phyloP scores from a whole-genome alignment of 768 basidiomycete species.

The Suillus plorans region DNA sequence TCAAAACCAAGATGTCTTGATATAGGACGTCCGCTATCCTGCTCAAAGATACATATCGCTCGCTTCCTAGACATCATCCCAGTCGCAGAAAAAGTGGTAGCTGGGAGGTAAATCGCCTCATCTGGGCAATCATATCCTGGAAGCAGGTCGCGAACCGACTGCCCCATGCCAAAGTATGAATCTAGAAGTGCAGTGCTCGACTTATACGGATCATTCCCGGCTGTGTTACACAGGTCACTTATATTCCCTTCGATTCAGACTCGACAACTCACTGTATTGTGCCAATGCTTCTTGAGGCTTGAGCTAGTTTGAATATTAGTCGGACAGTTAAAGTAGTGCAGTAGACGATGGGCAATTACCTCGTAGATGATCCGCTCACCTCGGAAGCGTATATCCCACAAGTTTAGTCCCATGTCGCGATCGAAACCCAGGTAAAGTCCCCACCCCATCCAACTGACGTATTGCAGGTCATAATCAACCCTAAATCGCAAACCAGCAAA shows the following conservation, averaged over 20 bases:
- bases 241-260: background rate
- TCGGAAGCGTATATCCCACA: slow-evolving; percentile 62
- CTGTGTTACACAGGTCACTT: slow-evolving; percentile 26
- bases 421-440: slow-evolving; percentile 60
- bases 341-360: slow-evolving; percentile 26
- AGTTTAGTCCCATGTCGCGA: slow-evolving; percentile 63
- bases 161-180: slow-evolving; percentile 63
- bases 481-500: slow-evolving; percentile 61
- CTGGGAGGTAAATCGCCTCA: slow-evolving; percentile 58
- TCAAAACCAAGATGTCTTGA: slow-evolving; percentile 55
- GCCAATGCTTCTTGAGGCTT: slow-evolving; percentile 63
- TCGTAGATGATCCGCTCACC: slow-evolving; percentile 64
- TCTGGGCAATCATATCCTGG: slow-evolving; percentile 67
- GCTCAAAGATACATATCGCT: slow-evolving; percentile 66
- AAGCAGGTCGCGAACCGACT: slow-evolving; percentile 53
- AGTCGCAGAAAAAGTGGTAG: slow-evolving; percentile 45
- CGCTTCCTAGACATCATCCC: slow-evolving; percentile 46
- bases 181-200: slow-evolving; percentile 62
- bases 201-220: slow-evolving; percentile 63
- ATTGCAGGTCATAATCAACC: slow-evolving; percentile 50
- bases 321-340: background rate
- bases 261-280: slow-evolving; percentile 45
- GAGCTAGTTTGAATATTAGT: slow-evolving; percentile 34
- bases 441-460: slow-evolving; percentile 70
- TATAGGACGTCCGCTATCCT: slow-evolving; percentile 57